These are phyloP conservation scores for Cymbopogon citratus DNA, from an alignment of 176 grass and related monocot genomes.

Conservation along the genomic window DNA sequence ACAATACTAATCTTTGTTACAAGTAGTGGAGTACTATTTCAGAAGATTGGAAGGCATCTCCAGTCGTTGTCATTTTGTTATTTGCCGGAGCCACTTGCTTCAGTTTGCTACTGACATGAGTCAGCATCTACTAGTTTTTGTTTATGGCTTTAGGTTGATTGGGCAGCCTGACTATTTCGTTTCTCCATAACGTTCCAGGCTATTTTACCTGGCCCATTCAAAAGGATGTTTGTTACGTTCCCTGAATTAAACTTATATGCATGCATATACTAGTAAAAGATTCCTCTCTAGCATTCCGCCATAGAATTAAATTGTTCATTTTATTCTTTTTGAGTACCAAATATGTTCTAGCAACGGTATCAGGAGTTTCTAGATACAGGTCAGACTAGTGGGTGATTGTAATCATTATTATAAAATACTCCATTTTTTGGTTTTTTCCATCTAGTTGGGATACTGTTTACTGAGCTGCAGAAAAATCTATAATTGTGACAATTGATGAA, in stretches of 20 bases:
- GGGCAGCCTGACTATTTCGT: background rate
- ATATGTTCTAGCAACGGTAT: background rate
- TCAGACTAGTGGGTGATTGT: background rate
- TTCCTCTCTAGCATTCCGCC: background rate
- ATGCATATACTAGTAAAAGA: background rate
- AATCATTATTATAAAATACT: background rate
- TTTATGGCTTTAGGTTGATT: slow-evolving; percentile 24
- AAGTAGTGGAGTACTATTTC: background rate
- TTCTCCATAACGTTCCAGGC: background rate
- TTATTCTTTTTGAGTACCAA: background rate
- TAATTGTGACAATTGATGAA: background rate
- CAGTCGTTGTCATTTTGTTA: slow-evolving; percentile 21
- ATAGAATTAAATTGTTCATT: background rate
- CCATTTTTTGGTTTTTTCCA: background rate
- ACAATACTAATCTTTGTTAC: background rate
- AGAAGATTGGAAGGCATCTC: background rate
- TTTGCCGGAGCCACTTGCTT: background rate
- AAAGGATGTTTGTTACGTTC: background rate
- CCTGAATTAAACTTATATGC: background rate
- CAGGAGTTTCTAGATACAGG: background rate
- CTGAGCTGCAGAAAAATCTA: background rate
- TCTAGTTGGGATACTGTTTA: background rate
- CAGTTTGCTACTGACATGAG: slow-evolving; percentile 6
- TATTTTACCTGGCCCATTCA: background rate
- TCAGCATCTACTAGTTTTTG: slow-evolving; percentile 3